Conservation (phyloP, 2,329 filamentous ascomycete species). For the Aspergillus niger region DNA sequence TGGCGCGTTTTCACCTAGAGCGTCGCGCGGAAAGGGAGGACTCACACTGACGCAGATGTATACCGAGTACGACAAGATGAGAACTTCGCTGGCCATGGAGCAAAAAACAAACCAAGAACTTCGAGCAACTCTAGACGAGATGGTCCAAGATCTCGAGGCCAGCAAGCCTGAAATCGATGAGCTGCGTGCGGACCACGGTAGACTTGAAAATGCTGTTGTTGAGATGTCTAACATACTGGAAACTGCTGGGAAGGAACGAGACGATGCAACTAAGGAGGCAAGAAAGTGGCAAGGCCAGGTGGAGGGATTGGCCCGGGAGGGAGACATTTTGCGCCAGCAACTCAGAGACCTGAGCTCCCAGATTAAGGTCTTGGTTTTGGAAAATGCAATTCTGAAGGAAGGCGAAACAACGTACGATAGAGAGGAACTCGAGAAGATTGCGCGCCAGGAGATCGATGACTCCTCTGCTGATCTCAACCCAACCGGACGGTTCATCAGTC, state of each 20-base stretch:
- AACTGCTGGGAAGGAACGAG: conserved; percentile 76
- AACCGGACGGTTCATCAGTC: conserved; percentile 84
- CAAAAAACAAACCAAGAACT: conserved; percentile 74
- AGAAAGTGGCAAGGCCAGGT: conserved; percentile 77
- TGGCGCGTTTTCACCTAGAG: conserved; percentile 55
- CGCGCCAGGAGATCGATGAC: conserved; percentile 73
- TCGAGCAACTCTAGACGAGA: conserved; percentile 75
- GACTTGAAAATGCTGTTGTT: conserved; percentile 75
- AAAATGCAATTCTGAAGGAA: conserved; percentile 73
- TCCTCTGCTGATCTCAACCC: conserved; percentile 74
- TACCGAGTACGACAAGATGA: conserved; percentile 60
- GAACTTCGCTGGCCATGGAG: conserved; percentile 73
- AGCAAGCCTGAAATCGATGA: conserved; percentile 88
- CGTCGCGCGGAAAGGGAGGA: conserved; percentile 55
- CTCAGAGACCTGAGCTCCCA: conserved; percentile 87
- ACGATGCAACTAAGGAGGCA: conserved; percentile 73
- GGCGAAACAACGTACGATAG: conserved; percentile 77
- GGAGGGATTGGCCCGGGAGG: conserved; percentile 63
- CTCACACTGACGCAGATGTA: conserved; percentile 65
- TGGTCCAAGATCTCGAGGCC: conserved; percentile 80
- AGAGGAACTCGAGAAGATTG: conserved; percentile 73
- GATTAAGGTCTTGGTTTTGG: conserved; percentile 85
- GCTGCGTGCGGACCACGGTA: conserved; percentile 75
- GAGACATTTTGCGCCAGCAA: conserved; percentile 79
- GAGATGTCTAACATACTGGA: conserved; percentile 85